Percentiles rank a stretch among this genome's conserved stretches.
Conservation (phyloP, 768 basidiomycete species). For the Melanogaster broomeanus region DNA sequence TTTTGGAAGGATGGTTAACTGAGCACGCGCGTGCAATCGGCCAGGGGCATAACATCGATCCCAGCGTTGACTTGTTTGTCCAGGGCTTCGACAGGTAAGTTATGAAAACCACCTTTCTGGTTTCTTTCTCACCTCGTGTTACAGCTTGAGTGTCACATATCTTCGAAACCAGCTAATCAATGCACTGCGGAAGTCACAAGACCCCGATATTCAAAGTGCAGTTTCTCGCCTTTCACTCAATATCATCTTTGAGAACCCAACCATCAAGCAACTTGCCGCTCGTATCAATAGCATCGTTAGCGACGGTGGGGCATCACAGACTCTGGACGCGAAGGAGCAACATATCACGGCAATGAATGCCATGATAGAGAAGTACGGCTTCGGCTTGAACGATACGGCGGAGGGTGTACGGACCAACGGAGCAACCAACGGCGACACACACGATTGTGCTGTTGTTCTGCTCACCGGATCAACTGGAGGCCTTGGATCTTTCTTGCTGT, state of each 20-base stretch:
- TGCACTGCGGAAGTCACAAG: conserved; percentile 27
- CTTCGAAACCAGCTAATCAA: conserved; percentile 20
- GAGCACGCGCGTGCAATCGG: conserved; percentile 6
- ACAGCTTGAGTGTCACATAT: conserved; percentile 25
- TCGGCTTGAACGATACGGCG: conserved; percentile 15
- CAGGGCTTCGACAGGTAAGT: conserved; percentile 36
- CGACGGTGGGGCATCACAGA: background rate
- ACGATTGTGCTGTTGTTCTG: background rate
- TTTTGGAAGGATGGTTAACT: conserved; percentile 12
- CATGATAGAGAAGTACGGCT: conserved; percentile 42
- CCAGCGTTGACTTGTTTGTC: conserved; percentile 19
- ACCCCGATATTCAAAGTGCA: conserved; percentile 19
- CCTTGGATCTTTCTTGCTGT: conserved; percentile 41
- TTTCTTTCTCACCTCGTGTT: background rate
- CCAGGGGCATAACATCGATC: background rate
- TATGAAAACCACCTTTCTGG: background rate
- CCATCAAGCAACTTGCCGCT: conserved; percentile 20
- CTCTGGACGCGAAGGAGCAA: background rate
- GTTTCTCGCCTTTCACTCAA: conserved; percentile 23
- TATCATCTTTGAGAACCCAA: conserved; percentile 41
- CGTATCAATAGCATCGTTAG: conserved; percentile 9
- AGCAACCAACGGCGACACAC: background rate
- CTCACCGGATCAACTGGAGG: conserved; percentile 47
- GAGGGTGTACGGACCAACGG: conserved; percentile 11
- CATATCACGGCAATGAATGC: conserved; percentile 26